phyloP scores from a whole-genome alignment of 176 grass and related monocot genomes.

The Phragmites australis region DNA sequence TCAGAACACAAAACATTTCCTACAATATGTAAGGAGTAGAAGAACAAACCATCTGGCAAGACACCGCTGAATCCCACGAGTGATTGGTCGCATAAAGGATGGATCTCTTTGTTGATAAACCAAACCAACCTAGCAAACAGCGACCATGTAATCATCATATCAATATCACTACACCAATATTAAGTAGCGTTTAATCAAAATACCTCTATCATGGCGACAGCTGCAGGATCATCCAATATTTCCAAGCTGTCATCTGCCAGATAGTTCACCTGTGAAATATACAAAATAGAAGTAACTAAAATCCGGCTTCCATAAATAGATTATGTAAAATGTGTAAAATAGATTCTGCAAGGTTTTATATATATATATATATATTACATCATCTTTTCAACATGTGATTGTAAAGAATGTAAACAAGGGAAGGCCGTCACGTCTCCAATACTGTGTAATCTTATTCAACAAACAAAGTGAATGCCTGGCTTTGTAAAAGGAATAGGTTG shows the following conservation, averaged over 20 bases:
- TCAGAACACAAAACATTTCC: background rate
- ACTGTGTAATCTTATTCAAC: background rate
- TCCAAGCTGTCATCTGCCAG: constrained; percentile 80
- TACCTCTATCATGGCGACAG: constrained; percentile 83
- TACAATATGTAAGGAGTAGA: constrained; percentile 12
- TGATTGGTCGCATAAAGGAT: constrained; percentile 80
- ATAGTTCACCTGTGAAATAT: constrained; percentile 77
- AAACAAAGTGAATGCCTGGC: background rate
- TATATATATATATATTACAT: background rate
- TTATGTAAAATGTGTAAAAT: background rate
- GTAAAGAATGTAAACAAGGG: background rate
- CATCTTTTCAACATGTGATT: background rate
- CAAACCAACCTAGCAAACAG: constrained; percentile 76
- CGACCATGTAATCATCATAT: constrained; percentile 4
- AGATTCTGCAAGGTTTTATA: background rate
- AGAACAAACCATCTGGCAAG: constrained; percentile 82
- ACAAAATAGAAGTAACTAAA: background rate
- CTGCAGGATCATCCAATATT: constrained; percentile 94
- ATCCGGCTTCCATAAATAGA: constrained; percentile 11
- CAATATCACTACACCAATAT: constrained; percentile 38
- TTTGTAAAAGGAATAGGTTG: constrained; percentile 21
- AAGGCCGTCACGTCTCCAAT: background rate
- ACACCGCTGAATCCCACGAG: constrained; percentile 82
- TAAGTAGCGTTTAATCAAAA: constrained; percentile 3
- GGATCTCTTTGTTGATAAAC: constrained; percentile 92